Base-by-base conservation (phyloP, 768 basidiomycete genomes). In the Hygrophoropsis aurantiaca region DNA sequence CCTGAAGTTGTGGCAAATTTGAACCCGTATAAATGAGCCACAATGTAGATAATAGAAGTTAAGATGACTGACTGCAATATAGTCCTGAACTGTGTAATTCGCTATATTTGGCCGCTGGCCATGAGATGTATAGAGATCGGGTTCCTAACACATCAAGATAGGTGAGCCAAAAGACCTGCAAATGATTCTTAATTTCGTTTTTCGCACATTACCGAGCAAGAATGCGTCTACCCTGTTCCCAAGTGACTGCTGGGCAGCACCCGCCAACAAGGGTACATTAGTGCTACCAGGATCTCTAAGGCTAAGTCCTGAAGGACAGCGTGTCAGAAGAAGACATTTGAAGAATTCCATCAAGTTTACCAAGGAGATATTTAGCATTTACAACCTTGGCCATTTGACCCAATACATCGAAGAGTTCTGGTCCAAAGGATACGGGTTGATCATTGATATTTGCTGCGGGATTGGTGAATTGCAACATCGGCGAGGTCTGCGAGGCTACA, bases 51-150 rank as follows among this genome's bases (percentile, higher is more conserved):
- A 13, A 25, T 11, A n/a, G 3, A 46, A 26, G 8, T 37, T 34
- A 11, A 20, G 32, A 40, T 13, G 15, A 53, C 71, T 40, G 50
- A 77, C 77, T 16, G 65, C 59, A 26, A 79, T 72, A 52, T 80
- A 80, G 43, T 73, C 21, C 11, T 15, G 9, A 19, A 21, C 4
- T 11, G 11, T n/a, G 6, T 16, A 19, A 18, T 19, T 11, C 32
- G 46, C 6, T 30, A 58, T 54, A 2, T 43, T 47, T 0, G 58
- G 46, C 16, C 74, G 64, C 36, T 70, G 70, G 11, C 65, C 61
- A 50, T 73, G 72, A 25, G 66, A 69, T 11, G 72, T 65, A 53
- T 84, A 91, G 53, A 89, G 75, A 69, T 92, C 88, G 11, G 87
- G 88, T 65, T 90, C 88, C 77, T 78, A 49, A 19, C 44, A 44